Percentiles rank a stretch among this genome's conserved stretches.
Evolutionary conservation across 345 rosid species (phyloP).

Genomic region (Salix caprea): DNA sequence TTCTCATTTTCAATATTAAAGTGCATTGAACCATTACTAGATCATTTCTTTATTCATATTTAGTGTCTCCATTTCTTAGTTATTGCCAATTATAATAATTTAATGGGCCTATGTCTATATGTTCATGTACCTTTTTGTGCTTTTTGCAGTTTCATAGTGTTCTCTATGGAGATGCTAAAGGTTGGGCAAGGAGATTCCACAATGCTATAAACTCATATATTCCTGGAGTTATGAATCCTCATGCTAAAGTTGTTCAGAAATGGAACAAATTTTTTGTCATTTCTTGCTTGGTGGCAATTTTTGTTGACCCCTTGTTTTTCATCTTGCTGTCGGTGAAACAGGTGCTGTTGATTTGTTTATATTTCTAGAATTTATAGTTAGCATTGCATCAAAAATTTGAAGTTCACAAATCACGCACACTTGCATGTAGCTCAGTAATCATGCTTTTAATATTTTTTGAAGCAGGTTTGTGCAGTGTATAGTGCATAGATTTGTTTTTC

Average conservation of each 20-base stretch:
- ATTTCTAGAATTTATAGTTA: background rate
- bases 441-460: background rate
- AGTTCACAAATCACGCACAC: background rate
- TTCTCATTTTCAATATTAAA: no score
- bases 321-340: constrained; percentile 47
- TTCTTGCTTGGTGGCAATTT: constrained; percentile 71
- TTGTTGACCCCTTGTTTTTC: constrained; percentile 81
- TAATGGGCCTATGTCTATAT: background rate
- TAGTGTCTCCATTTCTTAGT: background rate
- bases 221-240: constrained; percentile 83
- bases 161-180: constrained; percentile 77
- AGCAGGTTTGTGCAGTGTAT: background rate
- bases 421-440: background rate
- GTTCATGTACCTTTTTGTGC: background rate
- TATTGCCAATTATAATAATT: background rate
- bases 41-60: background rate
- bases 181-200: constrained; percentile 61
- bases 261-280: constrained; percentile 74
- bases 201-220: constrained; percentile 33
- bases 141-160: constrained; percentile 54
- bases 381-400: background rate
- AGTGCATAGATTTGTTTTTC: no score
- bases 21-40: background rate
- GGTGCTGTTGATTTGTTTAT: constrained; percentile 36
- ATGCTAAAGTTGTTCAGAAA: constrained; percentile 47